Base-by-base conservation (phyloP, 2,329 filamentous ascomycete genomes). In the Phaeosphaeria sp. region DNA sequence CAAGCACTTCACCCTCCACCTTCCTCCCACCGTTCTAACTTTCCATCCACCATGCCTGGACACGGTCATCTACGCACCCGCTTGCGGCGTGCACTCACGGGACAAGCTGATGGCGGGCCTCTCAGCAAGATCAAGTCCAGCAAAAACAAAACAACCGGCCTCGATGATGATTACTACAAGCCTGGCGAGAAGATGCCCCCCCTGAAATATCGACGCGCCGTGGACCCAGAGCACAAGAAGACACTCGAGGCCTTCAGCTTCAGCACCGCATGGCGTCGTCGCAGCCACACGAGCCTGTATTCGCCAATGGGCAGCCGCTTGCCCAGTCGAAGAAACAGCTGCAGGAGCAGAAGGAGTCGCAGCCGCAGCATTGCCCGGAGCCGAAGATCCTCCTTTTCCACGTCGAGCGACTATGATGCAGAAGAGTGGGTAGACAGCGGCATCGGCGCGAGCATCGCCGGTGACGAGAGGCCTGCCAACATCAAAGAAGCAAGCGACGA, bases 151-250 rank as follows among this genome's bases (percentile, higher is more conserved):
- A 60, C 67, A 56, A 66, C 72, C 13, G 71, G 75, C 59, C 78
- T 73, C 64, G 76, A 80, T 20, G 77, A 73, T 66, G 80, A 80
- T 57, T 78, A 81, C 63, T 83, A 83, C 73, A 78, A 80, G 67
- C 81, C 81, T 6, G 81, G 81, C 68, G 81, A 84, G 72, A 77
- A 80, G 56, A 82, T 84, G 80, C 81, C 81, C 4, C 77, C 79
- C 21, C 72, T 80, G 18, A 84, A 84, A 62, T 84, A 84, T 67
- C 77, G 81, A 43, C 75, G 78, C 23, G 78, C 80, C 10, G 81
- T 82, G 43, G 78, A 78, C 56, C 81, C 82, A 43, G 79, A 81
- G 64, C 81, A 84, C 77, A 82, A 81, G 67, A 80, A 80, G 63
- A 75, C 77, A 47, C 75, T 84, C 39, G 81, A 83, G 63, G 67